Percentiles rank a stretch among this genome's conserved stretches.
Evolutionary conservation across 306 rosid genomes (phyloP).

Genomic region (Vigna angularis): DNA sequence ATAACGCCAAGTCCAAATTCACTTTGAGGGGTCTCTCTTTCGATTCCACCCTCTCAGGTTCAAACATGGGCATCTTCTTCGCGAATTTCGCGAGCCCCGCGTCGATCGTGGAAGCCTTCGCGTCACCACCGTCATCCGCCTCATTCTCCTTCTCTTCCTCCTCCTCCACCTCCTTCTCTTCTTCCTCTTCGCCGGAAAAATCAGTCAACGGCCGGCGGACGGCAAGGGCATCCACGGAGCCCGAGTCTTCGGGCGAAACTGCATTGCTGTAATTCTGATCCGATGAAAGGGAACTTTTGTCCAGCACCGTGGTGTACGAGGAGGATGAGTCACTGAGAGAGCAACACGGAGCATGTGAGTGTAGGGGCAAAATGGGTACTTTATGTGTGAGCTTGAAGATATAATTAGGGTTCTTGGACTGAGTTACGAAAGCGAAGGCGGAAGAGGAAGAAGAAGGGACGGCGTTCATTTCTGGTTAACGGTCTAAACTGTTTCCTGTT

Average conservation of each 20-base stretch:
- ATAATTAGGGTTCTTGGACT: slow-evolving; percentile 57
- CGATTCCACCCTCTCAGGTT: slow-evolving; percentile 65
- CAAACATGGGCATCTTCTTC: slow-evolving; percentile 83
- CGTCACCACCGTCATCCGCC: slow-evolving; percentile 33
- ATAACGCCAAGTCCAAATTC: slow-evolving; percentile 90
- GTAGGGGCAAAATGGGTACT: slow-evolving; percentile 56
- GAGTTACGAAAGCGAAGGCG: slow-evolving; percentile 60
- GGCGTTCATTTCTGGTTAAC: slow-evolving; percentile 61
- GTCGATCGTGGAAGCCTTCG: slow-evolving; percentile 52
- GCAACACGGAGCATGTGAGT: slow-evolving; percentile 54
- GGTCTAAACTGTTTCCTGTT: slow-evolving; percentile 49
- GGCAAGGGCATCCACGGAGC: slow-evolving; percentile 47
- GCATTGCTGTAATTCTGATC: slow-evolving; percentile 35
- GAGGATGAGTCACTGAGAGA: slow-evolving; percentile 58
- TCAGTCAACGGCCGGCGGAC: slow-evolving; percentile 90
- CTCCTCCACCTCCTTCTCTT: slow-evolving; percentile 34
- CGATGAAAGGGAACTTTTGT: slow-evolving; percentile 39
- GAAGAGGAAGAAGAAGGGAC: slow-evolving; percentile 59
- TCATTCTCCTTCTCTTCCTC: slow-evolving; percentile 22
- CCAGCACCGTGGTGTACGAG: slow-evolving; percentile 54
- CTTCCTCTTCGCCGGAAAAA: slow-evolving; percentile 43
- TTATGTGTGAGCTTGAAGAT: slow-evolving; percentile 58
- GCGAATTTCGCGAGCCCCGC: slow-evolving; percentile 66
- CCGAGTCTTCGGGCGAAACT: slow-evolving; percentile 9
- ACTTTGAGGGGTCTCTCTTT: slow-evolving; percentile 68